Percentiles rank a stretch among this genome's conserved stretches.
phyloP scores from a whole-genome alignment of 306 rosid genomes.

The Cotoneaster glaucophyllus region DNA sequence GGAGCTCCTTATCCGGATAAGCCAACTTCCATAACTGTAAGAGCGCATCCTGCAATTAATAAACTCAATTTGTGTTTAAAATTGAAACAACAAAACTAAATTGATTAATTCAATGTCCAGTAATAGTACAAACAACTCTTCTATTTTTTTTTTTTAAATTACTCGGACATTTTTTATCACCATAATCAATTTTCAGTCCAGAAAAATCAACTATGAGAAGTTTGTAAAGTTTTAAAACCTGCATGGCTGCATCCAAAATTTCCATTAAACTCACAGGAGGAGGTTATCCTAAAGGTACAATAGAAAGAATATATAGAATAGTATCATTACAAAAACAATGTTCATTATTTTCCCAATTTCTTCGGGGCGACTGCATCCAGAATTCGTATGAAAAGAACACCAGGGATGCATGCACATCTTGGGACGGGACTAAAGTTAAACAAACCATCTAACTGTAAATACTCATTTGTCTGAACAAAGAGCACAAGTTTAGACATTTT shows the following conservation, averaged over 20 bases:
- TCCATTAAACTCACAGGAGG: too few species aligned
- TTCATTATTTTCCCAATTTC: not conserved
- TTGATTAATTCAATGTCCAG: not conserved
- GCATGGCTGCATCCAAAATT: too few species aligned
- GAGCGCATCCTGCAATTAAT: slow-evolving; percentile 67
- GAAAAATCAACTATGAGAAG: too few species aligned
- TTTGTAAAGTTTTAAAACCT: too few species aligned
- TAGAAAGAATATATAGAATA: too few species aligned
- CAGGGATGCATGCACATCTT: not conserved
- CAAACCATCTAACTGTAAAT: not conserved
- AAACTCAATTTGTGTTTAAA: not conserved
- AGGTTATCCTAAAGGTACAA: too few species aligned
- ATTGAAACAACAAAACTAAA: slow-evolving; percentile 1
- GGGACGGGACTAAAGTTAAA: not conserved
- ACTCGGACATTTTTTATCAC: not conserved
- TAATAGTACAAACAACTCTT: not conserved
- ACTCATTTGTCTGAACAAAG: not conserved
- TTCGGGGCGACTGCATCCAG: not conserved
- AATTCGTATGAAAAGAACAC: not conserved
- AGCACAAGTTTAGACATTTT: not conserved
- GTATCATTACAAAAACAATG: not conserved
- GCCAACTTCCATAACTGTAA: slow-evolving; percentile 80
- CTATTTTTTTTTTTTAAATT: not conserved
- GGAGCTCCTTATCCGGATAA: slow-evolving; percentile 75
- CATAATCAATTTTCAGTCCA: too few species aligned